phyloP scores from a whole-genome alignment of 2,329 filamentous ascomycete species.

The Aspergillaceae sp. region DNA sequence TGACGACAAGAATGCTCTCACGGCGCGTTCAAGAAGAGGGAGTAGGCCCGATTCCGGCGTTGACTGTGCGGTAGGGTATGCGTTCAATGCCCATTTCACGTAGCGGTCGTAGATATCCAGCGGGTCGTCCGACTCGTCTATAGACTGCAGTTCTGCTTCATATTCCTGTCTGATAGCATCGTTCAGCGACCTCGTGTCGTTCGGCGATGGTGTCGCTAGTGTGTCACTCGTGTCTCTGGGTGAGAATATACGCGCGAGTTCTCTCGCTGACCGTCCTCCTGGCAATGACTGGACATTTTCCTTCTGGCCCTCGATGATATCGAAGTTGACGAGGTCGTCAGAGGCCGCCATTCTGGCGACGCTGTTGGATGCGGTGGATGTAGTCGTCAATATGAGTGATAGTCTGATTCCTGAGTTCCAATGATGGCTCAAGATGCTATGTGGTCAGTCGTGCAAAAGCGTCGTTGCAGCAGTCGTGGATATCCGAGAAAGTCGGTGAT shows the following conservation, averaged over 20 bases:
- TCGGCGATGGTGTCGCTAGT: conserved; percentile 55
- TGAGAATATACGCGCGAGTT: conserved; percentile 68
- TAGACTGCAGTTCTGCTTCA: conserved; percentile 68
- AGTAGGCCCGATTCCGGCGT: conserved; percentile 86
- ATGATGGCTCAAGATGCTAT: too few species aligned
- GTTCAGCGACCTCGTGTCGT: conserved; percentile 67
- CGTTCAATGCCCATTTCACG: conserved; percentile 90
- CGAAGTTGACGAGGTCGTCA: conserved; percentile 54
- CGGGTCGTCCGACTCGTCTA: conserved; percentile 85
- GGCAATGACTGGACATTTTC: conserved; percentile 96
- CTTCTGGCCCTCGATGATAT: conserved; percentile 91
- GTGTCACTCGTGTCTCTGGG: conserved; percentile 39
- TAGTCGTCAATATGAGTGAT: background rate
- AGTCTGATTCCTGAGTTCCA: too few species aligned
- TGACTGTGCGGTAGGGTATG: conserved; percentile 88
- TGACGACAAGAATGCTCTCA: conserved; percentile 77
- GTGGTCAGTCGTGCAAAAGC: too few species aligned
- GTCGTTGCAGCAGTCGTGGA: background rate
- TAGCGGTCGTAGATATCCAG: conserved; percentile 95
- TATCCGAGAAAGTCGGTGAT: background rate
- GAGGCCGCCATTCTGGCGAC: conserved; percentile 36
- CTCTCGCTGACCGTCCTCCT: conserved; percentile 77
- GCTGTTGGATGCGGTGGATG: conserved; percentile 42
- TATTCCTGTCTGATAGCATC: conserved; percentile 73
- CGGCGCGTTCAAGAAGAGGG: conserved; percentile 81